These are phyloP conservation scores for Sambucus nigra DNA, from an alignment of 129 eudicot species.

Conservation along the genomic window DNA sequence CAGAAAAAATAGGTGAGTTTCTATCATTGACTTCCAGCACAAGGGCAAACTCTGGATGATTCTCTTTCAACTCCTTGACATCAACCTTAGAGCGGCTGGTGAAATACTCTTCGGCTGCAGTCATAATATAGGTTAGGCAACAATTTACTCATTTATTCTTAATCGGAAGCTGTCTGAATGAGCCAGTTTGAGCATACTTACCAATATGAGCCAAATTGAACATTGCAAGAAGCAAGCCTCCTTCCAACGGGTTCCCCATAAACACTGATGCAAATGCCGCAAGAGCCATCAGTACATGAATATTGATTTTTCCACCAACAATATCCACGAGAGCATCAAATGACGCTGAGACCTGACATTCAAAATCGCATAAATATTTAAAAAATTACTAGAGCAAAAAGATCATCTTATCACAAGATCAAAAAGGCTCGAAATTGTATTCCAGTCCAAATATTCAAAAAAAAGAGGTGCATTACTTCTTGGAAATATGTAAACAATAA, in stretches of 20 bases:
- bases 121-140: conserved; percentile 8
- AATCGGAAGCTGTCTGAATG: not conserved
- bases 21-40: conserved; percentile 56
- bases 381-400: not conserved
- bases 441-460: not conserved
- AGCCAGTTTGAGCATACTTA: conserved; percentile 15
- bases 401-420: not conserved
- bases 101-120: conserved; percentile 90
- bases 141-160: not conserved
- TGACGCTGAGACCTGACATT: conserved; percentile 72
- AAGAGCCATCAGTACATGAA: conserved; percentile 97
- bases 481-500: not conserved
- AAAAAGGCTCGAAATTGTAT: not conserved
- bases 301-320: conserved; percentile 84
- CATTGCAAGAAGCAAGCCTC: conserved; percentile 96
- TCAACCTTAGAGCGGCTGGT: conserved; percentile 91
- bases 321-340: conserved; percentile 74
- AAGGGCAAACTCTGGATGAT: conserved; percentile 85
- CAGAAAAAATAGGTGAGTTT: conserved; percentile 43
- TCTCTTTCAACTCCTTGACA: conserved; percentile 89
- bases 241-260: conserved; percentile 93
- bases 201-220: conserved; percentile 97
- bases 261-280: conserved; percentile 97
- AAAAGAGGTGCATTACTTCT: not conserved
- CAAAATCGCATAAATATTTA: not conserved